phyloP scores from a whole-genome alignment of 371 early-diverging fungal genomes.

The Haplosporangium sp. region DNA sequence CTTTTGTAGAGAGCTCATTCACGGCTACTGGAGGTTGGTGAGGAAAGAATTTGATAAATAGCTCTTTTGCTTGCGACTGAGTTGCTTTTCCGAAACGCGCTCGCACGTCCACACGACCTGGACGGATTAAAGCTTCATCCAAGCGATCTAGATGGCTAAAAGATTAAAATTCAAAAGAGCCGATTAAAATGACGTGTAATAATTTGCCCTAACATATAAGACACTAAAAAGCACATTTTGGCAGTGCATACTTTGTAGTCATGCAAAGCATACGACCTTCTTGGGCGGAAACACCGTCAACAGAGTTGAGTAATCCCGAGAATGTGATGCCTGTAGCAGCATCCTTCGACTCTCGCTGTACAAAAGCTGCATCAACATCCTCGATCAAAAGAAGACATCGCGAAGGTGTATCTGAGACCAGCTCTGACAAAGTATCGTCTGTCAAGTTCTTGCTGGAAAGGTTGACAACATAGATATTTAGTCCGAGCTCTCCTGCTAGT shows the following conservation, averaged over 20 bases:
- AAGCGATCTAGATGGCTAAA: slow-evolving; percentile 85
- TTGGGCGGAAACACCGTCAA: slow-evolving; percentile 87
- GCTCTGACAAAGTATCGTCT: slow-evolving; percentile 89
- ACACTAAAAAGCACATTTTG: not conserved
- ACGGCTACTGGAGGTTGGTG: slow-evolving; percentile 43
- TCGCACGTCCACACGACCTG: slow-evolving; percentile 96
- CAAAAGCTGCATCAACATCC: slow-evolving; percentile 98
- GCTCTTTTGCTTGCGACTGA: slow-evolving; percentile 72
- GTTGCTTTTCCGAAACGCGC: slow-evolving; percentile 88
- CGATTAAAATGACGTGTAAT: not conserved
- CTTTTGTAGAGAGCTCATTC: not conserved
- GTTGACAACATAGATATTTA: slow-evolving; percentile 95
- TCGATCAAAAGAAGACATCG: slow-evolving; percentile 95
- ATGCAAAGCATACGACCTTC: slow-evolving; percentile 83
- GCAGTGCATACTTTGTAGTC: slow-evolving; percentile 76
- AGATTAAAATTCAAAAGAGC: not conserved
- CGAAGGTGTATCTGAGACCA: slow-evolving; percentile 91
- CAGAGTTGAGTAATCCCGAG: slow-evolving; percentile 82
- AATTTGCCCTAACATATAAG: not conserved
- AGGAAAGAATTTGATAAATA: slow-evolving; percentile 61
- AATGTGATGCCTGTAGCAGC: slow-evolving; percentile 59
- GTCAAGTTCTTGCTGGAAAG: slow-evolving; percentile 89
- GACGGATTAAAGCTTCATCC: slow-evolving; percentile 96
- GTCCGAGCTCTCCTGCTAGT: slow-evolving; percentile 92
- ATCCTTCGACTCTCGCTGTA: slow-evolving; percentile 58